These are phyloP conservation scores for Gymnopus androsaceus DNA, from an alignment of 1,284 basidiomycete genomes.

Conservation along the genomic window DNA sequence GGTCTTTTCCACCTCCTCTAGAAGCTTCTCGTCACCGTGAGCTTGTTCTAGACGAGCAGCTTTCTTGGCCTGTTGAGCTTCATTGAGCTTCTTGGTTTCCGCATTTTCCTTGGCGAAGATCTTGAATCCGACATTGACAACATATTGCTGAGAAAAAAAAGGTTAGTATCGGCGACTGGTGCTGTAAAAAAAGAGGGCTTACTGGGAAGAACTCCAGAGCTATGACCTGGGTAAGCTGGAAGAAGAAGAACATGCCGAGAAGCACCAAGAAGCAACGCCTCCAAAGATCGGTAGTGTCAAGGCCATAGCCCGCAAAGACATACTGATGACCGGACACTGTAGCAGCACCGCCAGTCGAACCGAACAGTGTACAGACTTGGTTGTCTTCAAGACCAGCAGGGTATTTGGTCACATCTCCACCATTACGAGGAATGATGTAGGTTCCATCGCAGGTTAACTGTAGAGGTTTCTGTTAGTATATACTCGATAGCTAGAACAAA, in stretches of 20 bases:
- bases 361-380: constrained; percentile 70
- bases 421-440: constrained; percentile 74
- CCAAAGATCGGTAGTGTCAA: constrained; percentile 60
- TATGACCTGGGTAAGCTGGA: constrained; percentile 64
- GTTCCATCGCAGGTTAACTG: constrained; percentile 68
- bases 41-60: constrained; percentile 19
- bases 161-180: not conserved
- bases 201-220: constrained; percentile 68
- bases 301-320: constrained; percentile 54
- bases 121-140: constrained; percentile 47
- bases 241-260: constrained; percentile 65
- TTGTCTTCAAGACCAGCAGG: constrained; percentile 61
- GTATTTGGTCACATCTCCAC: constrained; percentile 61
- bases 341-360: constrained; percentile 50
- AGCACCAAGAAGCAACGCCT: constrained; percentile 58
- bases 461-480: not conserved
- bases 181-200: constrained; percentile 26
- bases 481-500: not conserved
- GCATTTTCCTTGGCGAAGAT: constrained; percentile 74
- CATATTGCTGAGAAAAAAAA: constrained; percentile 45
- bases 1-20: constrained; percentile 23
- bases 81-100: constrained; percentile 71
- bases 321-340: constrained; percentile 58
- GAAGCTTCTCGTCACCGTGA: constrained; percentile 30
- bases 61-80: constrained; percentile 57